Evolutionary conservation across 2,329 filamentous ascomycete genomes (phyloP).

Genomic region (Fusarium musae): DNA sequence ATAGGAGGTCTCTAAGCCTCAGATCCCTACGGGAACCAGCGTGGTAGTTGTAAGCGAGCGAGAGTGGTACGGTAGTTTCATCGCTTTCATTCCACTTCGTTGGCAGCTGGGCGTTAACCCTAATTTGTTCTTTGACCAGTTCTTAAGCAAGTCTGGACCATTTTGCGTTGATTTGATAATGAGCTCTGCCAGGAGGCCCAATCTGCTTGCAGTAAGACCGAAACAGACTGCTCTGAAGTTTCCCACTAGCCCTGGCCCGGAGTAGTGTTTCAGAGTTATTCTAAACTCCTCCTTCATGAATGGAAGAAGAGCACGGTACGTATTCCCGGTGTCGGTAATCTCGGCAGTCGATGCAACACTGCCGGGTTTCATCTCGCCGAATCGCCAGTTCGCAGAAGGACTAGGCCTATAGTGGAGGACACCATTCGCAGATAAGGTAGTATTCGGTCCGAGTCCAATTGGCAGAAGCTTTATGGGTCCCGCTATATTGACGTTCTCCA

Average conservation of each 20-base stretch:
- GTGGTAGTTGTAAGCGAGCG: neutral
- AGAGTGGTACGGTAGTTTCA: neutral
- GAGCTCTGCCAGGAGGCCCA: neutral
- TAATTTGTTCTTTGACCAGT: neutral
- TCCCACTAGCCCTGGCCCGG: neutral
- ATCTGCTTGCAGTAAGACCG: neutral
- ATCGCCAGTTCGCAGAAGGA: neutral
- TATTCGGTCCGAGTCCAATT: neutral
- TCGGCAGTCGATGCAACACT: neutral
- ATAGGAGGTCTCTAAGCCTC: neutral
- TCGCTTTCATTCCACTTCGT: neutral
- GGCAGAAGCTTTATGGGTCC: neutral
- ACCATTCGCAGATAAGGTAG: neutral
- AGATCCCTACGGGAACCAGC: accelerated
- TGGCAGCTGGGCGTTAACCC: neutral
- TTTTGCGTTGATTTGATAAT: neutral
- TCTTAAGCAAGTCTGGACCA: neutral
- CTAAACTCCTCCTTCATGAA: neutral
- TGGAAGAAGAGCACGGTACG: neutral
- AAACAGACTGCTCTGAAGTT: neutral
- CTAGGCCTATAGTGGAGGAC: neutral
- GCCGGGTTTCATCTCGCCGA: neutral
- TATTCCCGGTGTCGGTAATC: neutral
- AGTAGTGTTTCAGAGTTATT: neutral
- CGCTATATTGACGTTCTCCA: neutral